Evolutionary conservation across 192 early-diverging fungal species (phyloP), one percentile per base, ranked within the genome.

Genomic region (Fimicolochytrium jonesii): DNA sequence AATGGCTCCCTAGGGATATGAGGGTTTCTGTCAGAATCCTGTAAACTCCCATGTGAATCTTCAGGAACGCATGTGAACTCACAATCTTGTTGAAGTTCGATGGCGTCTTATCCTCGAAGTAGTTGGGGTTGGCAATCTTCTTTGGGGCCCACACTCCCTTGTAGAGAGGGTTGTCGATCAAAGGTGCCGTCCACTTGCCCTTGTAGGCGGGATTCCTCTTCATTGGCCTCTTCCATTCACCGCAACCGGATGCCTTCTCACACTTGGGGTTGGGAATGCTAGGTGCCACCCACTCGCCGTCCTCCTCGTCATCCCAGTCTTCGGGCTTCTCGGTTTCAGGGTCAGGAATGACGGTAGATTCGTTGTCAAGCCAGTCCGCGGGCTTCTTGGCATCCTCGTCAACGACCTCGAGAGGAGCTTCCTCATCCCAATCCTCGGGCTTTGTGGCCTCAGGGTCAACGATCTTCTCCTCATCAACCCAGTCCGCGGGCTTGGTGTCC

Each of bases 161-260:
- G 82, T 93, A 95, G n/a, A 59, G 80, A 11, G 93, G 93, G 77
- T 95, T 95, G 69, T 87, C 90, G 61, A 95, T 89, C 52, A 90
- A 31, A 3, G 89, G 90, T 22, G 92, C 77, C 30, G 59, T 72
- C 93, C 93, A 94, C 70, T 92, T 88, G 65, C 91, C 92, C 75
- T 92, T 92, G 84, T 93, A 97, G 28, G 78, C 85, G 45, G 93
- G 94, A 82, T 98, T 97, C 57, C 81, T 76, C 66, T 92, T 95
- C 72, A 75, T 73, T 41, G 89, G 88, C 46, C 87, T 75, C 59
- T 72, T 76, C 93, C 93, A 98, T 69, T 82, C 73, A 26, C 93
- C 93, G 66, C 93, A 95, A 45, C 73, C 78, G 50, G 71, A 74
- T 0, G 71, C 85, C 11, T 84, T 78, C 72, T 84, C 80, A 73